These are phyloP conservation scores for Juglanconis oblonga DNA, from an alignment of 2,329 filamentous ascomycete genomes.

Conservation along the genomic window DNA sequence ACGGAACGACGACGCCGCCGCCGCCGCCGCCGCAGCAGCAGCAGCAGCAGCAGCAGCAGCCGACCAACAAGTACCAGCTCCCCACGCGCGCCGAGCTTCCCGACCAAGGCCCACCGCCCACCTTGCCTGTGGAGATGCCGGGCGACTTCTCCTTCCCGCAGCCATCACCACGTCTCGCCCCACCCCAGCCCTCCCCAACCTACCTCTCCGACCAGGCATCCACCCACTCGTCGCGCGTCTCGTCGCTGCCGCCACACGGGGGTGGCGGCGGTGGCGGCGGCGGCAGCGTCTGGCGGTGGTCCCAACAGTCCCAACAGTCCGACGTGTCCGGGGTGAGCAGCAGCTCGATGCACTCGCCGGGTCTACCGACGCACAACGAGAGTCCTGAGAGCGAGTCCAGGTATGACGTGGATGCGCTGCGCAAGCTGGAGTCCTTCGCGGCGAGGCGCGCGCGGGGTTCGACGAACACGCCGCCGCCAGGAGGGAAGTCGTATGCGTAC, in stretches of 20 bases:
- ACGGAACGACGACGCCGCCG: constrained; percentile 23
- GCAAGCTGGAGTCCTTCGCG: constrained; percentile 18
- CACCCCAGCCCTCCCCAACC: constrained; percentile 29
- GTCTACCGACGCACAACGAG: constrained; percentile 43
- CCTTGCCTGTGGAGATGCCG: constrained; percentile 35
- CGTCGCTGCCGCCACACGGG: constrained; percentile 25
- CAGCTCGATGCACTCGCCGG: constrained; percentile 35
- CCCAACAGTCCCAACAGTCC: constrained; percentile 30
- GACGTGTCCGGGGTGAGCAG: constrained; percentile 21
- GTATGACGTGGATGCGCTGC: constrained; percentile 13
- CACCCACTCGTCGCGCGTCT: constrained; percentile 19
- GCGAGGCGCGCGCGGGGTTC: not conserved
- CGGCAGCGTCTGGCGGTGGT: constrained; percentile 38
- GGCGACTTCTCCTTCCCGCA: constrained; percentile 48
- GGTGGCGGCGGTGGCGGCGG: not conserved
- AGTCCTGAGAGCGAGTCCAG: constrained; percentile 41
- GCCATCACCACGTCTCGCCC: constrained; percentile 26
- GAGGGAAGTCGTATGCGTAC: constrained; percentile 29
- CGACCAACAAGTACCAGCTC: constrained; percentile 22
- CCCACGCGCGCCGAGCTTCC: constrained; percentile 39
- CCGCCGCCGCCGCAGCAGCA: too few relatives aligned
- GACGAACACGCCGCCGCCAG: constrained; percentile 18
- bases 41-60: constrained; percentile 21
- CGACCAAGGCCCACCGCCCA: constrained; percentile 15
- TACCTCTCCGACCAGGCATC: constrained; percentile 26